These are phyloP conservation scores for Chlorophyllum brunneum DNA, from an alignment of 768 basidiomycete species.

Conservation along the genomic window DNA sequence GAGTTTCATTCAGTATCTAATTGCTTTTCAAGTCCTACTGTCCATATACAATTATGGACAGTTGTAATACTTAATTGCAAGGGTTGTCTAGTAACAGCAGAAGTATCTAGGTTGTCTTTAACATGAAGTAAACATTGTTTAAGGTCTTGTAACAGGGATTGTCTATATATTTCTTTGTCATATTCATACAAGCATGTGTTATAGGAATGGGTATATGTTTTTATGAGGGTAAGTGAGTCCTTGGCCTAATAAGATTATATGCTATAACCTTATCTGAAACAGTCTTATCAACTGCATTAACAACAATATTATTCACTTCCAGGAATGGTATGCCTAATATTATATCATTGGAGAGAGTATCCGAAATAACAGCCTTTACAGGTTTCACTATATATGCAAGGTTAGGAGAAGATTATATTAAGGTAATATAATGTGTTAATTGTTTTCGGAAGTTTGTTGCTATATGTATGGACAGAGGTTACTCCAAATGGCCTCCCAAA, in stretches of 20 bases:
- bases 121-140: too few species aligned
- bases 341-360: constrained; percentile 22
- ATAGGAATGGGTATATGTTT: neutral
- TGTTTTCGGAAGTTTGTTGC: neutral
- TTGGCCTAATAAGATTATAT: neutral
- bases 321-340: constrained; percentile 33
- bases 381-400: constrained; percentile 15
- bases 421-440: constrained; percentile 16
- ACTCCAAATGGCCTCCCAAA: too few species aligned
- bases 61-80: neutral
- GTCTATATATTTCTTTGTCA: too few species aligned
- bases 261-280: constrained; percentile 13
- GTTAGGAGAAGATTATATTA: constrained; percentile 15
- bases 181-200: neutral
- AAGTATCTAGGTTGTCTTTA: too few species aligned
- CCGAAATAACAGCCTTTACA: constrained; percentile 21
- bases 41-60: too few species aligned
- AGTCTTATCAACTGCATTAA: constrained; percentile 20
- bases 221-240: too few species aligned
- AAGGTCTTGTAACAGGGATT: too few species aligned
- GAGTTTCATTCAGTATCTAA: neutral
- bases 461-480: constrained; percentile 12
- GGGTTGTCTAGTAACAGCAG: too few species aligned
- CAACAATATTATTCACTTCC: constrained; percentile 26
- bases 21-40: too few species aligned